A percentile compares a stretch with the other conserved stretches of the same genome.
These are phyloP conservation scores for Vitellaria paradoxa DNA, from an alignment of 179 eudicot genomes.

Conservation along the genomic window DNA sequence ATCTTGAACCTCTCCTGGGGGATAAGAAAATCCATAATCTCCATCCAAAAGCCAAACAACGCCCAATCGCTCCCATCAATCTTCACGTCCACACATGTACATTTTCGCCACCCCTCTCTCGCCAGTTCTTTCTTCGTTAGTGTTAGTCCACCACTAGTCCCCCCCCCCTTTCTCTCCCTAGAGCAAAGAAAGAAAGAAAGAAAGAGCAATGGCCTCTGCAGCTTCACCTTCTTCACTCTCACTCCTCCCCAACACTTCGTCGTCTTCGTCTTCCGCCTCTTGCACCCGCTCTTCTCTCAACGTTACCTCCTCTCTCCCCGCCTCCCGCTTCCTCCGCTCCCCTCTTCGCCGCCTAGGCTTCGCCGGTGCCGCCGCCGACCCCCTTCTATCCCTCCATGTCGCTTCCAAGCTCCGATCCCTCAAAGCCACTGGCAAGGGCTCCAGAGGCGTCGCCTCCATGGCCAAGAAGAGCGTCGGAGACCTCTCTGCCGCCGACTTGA, in stretches of 20 bases:
- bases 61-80: constrained; percentile 11
- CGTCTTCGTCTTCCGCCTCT: constrained; percentile 31
- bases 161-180: background rate
- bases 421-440: constrained; percentile 25
- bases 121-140: background rate
- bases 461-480: constrained; percentile 72
- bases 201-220: constrained; percentile 58
- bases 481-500: constrained; percentile 56
- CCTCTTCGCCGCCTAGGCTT: constrained; percentile 51
- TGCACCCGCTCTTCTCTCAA: constrained; percentile 29
- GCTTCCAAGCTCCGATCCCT: constrained; percentile 42
- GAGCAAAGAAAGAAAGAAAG: no score
- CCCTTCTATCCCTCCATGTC: constrained; percentile 44
- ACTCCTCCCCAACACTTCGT: constrained; percentile 25
- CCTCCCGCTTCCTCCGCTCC: constrained; percentile 42
- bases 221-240: constrained; percentile 51
- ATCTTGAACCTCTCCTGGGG: constrained; percentile 46
- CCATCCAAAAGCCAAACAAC: background rate
- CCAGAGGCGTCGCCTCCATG: constrained; percentile 52
- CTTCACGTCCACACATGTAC: constrained; percentile 19
- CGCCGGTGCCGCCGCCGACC: constrained; percentile 39
- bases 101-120: constrained; percentile 2
- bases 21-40: constrained; percentile 45
- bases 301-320: constrained; percentile 28
- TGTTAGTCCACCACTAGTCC: background rate